Conservation (phyloP, 257 asterid species). For the Forsythia viridissima region DNA sequence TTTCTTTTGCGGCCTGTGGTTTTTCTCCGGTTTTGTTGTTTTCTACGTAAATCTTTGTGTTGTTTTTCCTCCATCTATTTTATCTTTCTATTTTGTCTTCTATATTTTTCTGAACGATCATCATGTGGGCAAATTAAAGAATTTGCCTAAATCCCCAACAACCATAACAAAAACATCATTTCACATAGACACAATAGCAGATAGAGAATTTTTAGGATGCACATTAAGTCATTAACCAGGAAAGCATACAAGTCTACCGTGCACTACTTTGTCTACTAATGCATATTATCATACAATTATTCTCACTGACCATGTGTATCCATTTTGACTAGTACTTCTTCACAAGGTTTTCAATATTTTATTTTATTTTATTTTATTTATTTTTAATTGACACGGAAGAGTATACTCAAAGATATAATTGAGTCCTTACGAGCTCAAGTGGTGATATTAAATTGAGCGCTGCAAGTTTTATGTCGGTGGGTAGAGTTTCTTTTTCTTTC, state of each 20-base stretch:
- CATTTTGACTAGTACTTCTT: neutral
- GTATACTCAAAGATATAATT: neutral
- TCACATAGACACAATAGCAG: neutral
- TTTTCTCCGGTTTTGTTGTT: too few relatives aligned
- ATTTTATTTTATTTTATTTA: neutral
- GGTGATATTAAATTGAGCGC: neutral
- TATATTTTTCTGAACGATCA: too few relatives aligned
- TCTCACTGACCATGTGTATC: neutral
- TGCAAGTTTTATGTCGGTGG: neutral
- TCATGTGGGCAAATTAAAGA: too few relatives aligned
- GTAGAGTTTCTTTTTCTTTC: neutral
- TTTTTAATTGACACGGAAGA: neutral
- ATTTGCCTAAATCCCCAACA: too few relatives aligned
- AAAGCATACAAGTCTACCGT: conserved; percentile 1
- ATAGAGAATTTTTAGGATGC: neutral
- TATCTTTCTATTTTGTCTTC: too few relatives aligned
- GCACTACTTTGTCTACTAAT: neutral
- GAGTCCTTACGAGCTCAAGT: neutral
- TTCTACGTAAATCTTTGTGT: too few relatives aligned
- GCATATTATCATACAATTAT: neutral
- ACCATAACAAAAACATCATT: neutral
- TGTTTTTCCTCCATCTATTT: too few relatives aligned
- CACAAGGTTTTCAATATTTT: neutral
- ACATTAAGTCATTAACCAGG: neutral
- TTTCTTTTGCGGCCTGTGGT: too few relatives aligned